Evolutionary conservation across 805 yeast genomes (phyloP), one percentile per base, ranked within the genome.

Genomic region (Schwanniomyces yamadae): DNA sequence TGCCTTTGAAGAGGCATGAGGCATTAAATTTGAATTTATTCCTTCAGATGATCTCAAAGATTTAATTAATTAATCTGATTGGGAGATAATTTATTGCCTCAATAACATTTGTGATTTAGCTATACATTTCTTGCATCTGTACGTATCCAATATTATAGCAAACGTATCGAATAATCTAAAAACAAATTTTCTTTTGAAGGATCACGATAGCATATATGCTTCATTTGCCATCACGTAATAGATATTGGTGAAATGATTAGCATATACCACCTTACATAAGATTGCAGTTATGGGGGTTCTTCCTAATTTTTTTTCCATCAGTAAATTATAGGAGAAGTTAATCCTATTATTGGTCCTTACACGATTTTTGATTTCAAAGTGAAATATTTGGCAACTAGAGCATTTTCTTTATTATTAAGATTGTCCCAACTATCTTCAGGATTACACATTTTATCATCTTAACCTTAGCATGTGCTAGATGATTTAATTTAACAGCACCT

Each of bases 41-140:
- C 50, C 50, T 12, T 36, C 46, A 12, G 21, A 20, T 19, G 37
- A 41, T 32, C 46, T 38, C 11, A 28, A 36, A 23, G 50, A 46
- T 29, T 49, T 49, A 6, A 39, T 46, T 20, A 46, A 46, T 16
- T 46, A 49, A 49, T 40, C 47, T n/a, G 31, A 36, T 9, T 30
- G 42, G 37, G 29, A 28, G 23, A 46, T 45, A 19, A 21, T 25
- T 44, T 23, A 28, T 45, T 7, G 14, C 28, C 11, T 40, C 43
- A 36, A 39, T 46, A 20, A 39, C 49, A 4, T 46, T 45, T 25
- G 41, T 43, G 7, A 33, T 45, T 8, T 26, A 22, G 36, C 20
- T 24, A 36, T 17, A 46, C 51, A 7, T 46, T 45, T 21, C 40
- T 46, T 47, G 51, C 51, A 23, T 49, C 51, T 4, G 51, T 27